Conservation (phyloP, 768 basidiomycete genomes). For the Rossbeevera mucosa region DNA sequence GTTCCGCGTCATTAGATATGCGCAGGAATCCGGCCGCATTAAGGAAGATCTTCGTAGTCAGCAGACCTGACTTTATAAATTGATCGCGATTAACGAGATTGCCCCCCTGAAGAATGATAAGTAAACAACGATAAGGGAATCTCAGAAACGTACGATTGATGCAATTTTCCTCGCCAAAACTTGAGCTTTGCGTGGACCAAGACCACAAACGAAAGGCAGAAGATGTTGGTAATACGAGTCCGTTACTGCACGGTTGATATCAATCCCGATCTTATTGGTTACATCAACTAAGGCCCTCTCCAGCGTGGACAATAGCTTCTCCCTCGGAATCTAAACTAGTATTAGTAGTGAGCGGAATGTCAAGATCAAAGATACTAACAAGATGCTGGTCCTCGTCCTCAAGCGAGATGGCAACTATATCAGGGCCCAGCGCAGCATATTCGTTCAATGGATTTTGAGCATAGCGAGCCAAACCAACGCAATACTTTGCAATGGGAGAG, state of each 20-base stretch:
- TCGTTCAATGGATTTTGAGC: slow-evolving; percentile 92
- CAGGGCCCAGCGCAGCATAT: slow-evolving; percentile 82
- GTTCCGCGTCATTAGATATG: slow-evolving; percentile 69
- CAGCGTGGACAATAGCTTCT: slow-evolving; percentile 75
- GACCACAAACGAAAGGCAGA: slow-evolving; percentile 85
- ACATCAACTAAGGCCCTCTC: slow-evolving; percentile 89
- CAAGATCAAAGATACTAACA: slow-evolving; percentile 39
- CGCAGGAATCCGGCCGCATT: slow-evolving; percentile 92
- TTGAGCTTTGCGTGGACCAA: slow-evolving; percentile 93
- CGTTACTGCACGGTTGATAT: slow-evolving; percentile 88
- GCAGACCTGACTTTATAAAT: slow-evolving; percentile 73
- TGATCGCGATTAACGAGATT: slow-evolving; percentile 83
- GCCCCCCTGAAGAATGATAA: slow-evolving; percentile 57
- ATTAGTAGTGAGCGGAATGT: slow-evolving; percentile 5
- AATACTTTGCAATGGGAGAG: slow-evolving; percentile 80
- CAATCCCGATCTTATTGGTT: slow-evolving; percentile 90
- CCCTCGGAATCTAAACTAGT: slow-evolving; percentile 65
- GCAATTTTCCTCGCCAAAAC: slow-evolving; percentile 77
- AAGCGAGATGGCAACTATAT: slow-evolving; percentile 79
- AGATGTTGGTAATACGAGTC: slow-evolving; percentile 87
- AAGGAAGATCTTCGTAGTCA: slow-evolving; percentile 85
- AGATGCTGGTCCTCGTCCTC: slow-evolving; percentile 84
- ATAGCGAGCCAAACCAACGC: slow-evolving; percentile 90
- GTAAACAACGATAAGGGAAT: background rate
- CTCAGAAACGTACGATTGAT: slow-evolving; percentile 50